Evolutionary conservation across 1,284 basidiomycete species (phyloP), one percentile per base, ranked within the genome.

Genomic region (Retiboletus fuscus): DNA sequence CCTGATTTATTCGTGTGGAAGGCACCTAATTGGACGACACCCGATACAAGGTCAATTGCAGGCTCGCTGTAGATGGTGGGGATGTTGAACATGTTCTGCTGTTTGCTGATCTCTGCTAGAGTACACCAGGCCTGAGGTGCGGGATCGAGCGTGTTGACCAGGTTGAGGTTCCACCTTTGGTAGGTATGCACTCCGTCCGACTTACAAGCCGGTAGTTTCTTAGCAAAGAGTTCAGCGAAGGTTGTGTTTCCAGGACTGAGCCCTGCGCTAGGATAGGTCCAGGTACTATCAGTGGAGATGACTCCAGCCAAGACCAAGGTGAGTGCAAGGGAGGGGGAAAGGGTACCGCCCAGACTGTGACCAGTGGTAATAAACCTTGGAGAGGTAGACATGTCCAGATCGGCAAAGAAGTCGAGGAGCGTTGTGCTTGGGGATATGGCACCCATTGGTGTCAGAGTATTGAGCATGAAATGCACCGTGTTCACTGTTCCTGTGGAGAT

Each of bases 91-190:
- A 76, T 7, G 65, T 76, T 69, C 69, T 74, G 74, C 26, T 61
- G 47, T 3, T 46, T 49, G 24, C 66, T 71, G 4, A 2, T 18
- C 8, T 51, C 13, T 30, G n/a, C n/a, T 15, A 22, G 22, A n/a
- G 30, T 18, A 5, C 65, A 67, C 74, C 74, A 76, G 5, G 67
- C 69, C 28, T 76, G 74, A 3, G 74, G 72, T 22, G 68, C 67
- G 15, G 67, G 26, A 3, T 75, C 72, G 20, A 65, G 55, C 8
- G 24, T 28, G 60, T 75, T 75, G 47, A 76, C 67, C n/a, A 75
- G 58, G 53, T 74, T 74, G 39, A 55, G 65, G 61, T 74, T 76
- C 74, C 74, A 75, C 28, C 65, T 69, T 28, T 73, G 41, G 57
- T 74, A 74, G 30, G 53, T 46, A 20, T 26, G 2, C 11, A 41